Percentiles rank a stretch among this genome's conserved stretches.
phyloP scores from a whole-genome alignment of 805 yeast species.

The Kodamaea lidongshanica region DNA sequence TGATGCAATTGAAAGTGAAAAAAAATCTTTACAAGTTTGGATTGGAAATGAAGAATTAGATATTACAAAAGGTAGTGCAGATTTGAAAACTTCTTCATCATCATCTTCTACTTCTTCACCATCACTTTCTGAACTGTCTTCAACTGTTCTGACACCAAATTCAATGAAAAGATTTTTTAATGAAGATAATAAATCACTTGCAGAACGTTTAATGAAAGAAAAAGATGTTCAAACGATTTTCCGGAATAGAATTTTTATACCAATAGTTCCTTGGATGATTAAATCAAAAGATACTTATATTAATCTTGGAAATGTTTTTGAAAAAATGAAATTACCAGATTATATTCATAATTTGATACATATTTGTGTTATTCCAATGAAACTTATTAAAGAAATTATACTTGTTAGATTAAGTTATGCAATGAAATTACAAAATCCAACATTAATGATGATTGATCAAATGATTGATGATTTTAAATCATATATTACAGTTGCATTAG shows the following conservation, averaged over 20 bases:
- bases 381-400: conserved; percentile 72
- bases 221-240: conserved; percentile 70
- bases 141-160: conserved; percentile 12
- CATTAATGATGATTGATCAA: conserved; percentile 95
- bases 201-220: conserved; percentile 77
- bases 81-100: conserved; percentile 11
- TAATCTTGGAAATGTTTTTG: conserved; percentile 54
- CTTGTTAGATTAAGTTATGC: conserved; percentile 72
- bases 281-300: conserved; percentile 73
- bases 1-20: conserved; percentile 57
- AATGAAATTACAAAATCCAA: conserved; percentile 70
- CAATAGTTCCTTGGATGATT: conserved; percentile 73
- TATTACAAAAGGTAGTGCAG: conserved; percentile 38
- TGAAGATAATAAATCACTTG: conserved; percentile 62
- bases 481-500: conserved; percentile 69
- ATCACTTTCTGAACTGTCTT: conserved; percentile 7
- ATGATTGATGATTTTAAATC: conserved; percentile 79
- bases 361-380: conserved; percentile 70
- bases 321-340: conserved; percentile 66
- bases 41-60: conserved; percentile 79
- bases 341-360: conserved; percentile 59
- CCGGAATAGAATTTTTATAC: conserved; percentile 57
- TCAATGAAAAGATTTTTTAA: conserved; percentile 36
- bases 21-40: conserved; percentile 63
- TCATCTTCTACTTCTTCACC: conserved; percentile 12